Percentiles rank a stretch among this genome's conserved stretches.
These are phyloP conservation scores for Leccinum rimulosum DNA, from an alignment of 768 basidiomycete species.

Conservation along the genomic window DNA sequence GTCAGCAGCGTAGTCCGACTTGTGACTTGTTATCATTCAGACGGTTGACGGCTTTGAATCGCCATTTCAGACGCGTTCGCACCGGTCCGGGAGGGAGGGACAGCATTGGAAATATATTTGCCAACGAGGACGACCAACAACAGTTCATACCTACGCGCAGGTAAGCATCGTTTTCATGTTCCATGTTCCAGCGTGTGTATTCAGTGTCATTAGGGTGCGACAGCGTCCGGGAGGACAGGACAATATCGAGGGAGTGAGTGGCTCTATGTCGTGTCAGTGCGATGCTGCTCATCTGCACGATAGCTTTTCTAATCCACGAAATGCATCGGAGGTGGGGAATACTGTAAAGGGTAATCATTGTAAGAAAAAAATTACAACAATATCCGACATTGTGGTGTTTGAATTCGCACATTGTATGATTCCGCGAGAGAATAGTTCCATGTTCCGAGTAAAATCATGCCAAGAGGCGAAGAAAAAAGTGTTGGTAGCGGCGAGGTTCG, in stretches of 20 bases:
- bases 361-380: not conserved
- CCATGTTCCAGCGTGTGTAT: not conserved
- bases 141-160: slow-evolving; percentile 70
- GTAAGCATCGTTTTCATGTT: slow-evolving; percentile 33
- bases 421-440: not conserved
- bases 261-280: not conserved
- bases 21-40: not conserved
- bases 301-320: slow-evolving; percentile 28
- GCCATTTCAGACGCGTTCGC: slow-evolving; percentile 33
- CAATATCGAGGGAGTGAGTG: slow-evolving; percentile 45
- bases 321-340: not conserved
- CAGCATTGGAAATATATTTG: slow-evolving; percentile 43
- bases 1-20: slow-evolving; percentile 35
- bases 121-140: slow-evolving; percentile 36
- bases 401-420: not conserved
- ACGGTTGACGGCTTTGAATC: slow-evolving; percentile 6
- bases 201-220: slow-evolving; percentile 46
- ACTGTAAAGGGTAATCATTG: not conserved
- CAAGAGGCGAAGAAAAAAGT: slow-evolving; percentile 6
- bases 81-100: slow-evolving; percentile 30
- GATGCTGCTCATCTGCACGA: slow-evolving; percentile 1
- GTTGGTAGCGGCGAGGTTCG: slow-evolving; percentile 85
- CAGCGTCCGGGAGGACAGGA: slow-evolving; percentile 68
- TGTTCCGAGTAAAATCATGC: too few relatives aligned
- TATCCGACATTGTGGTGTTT: not conserved